Evolutionary conservation across 2,329 filamentous ascomycete genomes (phyloP).

Genomic region (Chaetomiaceae sp.): DNA sequence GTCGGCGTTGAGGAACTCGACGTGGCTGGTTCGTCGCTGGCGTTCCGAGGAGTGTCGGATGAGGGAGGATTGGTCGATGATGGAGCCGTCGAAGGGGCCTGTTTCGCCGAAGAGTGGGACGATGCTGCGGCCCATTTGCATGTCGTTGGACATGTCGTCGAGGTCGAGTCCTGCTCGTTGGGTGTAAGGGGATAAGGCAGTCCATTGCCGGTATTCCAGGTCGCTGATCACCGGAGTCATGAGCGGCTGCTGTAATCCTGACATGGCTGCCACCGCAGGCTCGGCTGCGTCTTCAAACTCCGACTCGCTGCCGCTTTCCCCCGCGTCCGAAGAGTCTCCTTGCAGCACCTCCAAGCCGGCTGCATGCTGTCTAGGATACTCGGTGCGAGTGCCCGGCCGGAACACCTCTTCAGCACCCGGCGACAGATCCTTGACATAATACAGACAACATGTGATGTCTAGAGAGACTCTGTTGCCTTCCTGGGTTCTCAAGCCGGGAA

Average conservation of each 20-base stretch:
- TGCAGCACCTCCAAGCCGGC: not conserved
- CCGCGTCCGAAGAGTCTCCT: conserved; percentile 1
- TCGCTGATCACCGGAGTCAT: not conserved
- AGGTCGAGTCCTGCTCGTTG: not conserved
- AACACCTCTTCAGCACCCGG: conserved; percentile 2
- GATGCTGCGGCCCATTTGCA: conserved; percentile 16
- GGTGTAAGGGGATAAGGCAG: not conserved
- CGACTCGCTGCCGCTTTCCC: conserved; percentile 3
- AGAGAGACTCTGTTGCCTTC: conserved; percentile 11
- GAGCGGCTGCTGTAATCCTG: no score
- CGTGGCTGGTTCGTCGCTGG: conserved; percentile 1
- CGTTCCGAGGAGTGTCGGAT: not conserved
- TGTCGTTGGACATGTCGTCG: conserved; percentile 12
- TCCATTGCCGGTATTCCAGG: not conserved
- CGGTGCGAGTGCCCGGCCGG: not conserved
- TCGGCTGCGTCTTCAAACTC: not conserved
- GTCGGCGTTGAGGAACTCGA: conserved; percentile 1
- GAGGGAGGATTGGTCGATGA: conserved; percentile 1
- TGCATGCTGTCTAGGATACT: conserved; percentile 4
- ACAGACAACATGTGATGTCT: conserved; percentile 24
- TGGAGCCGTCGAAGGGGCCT: not conserved
- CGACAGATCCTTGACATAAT: conserved; percentile 21
- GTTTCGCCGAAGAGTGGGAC: conserved; percentile 19
- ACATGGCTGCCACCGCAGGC: no score
- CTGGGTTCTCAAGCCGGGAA: conserved; percentile 1